phyloP scores from a whole-genome alignment of 2,329 filamentous ascomycete genomes.

The Botrytis galanthina region DNA sequence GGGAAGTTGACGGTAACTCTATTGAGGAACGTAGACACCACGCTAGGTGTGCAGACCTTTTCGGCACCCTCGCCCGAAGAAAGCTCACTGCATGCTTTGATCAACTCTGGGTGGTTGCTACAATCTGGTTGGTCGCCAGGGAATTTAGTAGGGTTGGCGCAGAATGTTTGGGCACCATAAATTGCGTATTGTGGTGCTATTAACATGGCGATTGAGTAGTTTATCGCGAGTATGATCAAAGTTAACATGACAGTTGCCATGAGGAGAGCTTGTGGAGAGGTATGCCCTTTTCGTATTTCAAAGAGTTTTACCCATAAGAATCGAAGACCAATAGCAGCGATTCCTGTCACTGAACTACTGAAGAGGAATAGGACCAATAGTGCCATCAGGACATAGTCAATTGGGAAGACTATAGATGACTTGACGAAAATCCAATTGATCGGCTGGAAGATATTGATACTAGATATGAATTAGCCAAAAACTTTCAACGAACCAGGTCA shows the following conservation, averaged over 20 bases:
- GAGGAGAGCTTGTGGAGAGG: constrained; percentile 85
- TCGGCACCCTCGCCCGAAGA: constrained; percentile 68
- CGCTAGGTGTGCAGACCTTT: constrained; percentile 83
- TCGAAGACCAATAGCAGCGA: constrained; percentile 84
- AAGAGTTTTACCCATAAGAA: constrained; percentile 96
- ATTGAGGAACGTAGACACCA: constrained; percentile 91
- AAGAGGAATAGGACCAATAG: constrained; percentile 85
- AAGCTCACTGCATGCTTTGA: constrained; percentile 79
- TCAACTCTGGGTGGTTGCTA: constrained; percentile 63
- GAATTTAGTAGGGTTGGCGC: constrained; percentile 64
- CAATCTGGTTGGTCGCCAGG: constrained; percentile 73
- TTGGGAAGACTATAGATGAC: constrained; percentile 78
- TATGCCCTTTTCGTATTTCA: constrained; percentile 83
- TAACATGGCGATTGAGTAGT: constrained; percentile 89
- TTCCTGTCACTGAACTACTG: constrained; percentile 79
- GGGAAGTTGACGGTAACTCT: constrained; percentile 91
- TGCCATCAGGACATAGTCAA: constrained; percentile 89
- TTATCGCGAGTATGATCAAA: constrained; percentile 84
- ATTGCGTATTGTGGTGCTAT: constrained; percentile 95
- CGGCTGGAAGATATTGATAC: constrained; percentile 91
- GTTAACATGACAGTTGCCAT: constrained; percentile 89
- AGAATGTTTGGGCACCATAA: constrained; percentile 93
- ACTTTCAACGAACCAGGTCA: not conserved
- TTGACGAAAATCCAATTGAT: constrained; percentile 86
- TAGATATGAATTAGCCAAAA: constrained; percentile 39